phyloP scores from a whole-genome alignment of 139 green algal species.

The Astrephomene gubernaculifera region DNA sequence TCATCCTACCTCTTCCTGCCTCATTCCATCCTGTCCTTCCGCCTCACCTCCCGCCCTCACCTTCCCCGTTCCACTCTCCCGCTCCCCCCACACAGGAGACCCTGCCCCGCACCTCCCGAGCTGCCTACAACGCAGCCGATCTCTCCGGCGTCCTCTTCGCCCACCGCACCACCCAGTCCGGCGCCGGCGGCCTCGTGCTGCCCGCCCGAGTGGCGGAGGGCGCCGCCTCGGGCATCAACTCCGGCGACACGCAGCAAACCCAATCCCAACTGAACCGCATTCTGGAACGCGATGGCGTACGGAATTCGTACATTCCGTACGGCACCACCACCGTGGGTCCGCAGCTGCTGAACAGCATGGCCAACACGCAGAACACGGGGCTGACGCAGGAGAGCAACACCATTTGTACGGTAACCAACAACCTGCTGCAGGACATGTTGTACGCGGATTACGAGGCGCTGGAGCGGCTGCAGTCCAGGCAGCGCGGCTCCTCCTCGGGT shows the following conservation, averaged over 20 bases:
- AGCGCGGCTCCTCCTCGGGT: too few relatives aligned
- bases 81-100: neutral
- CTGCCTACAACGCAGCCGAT: neutral
- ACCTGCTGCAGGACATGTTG: slow-evolving; percentile 36
- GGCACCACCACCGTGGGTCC: slow-evolving; percentile 20
- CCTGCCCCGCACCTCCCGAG: neutral
- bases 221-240: neutral
- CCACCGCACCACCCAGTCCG: slow-evolving; percentile 31
- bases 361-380: neutral
- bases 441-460: slow-evolving; percentile 18
- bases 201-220: slow-evolving; percentile 13
- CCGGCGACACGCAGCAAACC: neutral
- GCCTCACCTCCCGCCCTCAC: too few relatives aligned
- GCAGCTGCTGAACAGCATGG: neutral
- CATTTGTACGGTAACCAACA: neutral
- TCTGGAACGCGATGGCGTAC: neutral
- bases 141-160: slow-evolving; percentile 29
- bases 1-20: too few relatives aligned
- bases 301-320: slow-evolving; percentile 6
- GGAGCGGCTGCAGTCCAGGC: slow-evolving; percentile 5
- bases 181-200: neutral
- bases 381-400: neutral
- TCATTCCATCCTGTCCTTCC: too few relatives aligned
- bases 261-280: neutral
- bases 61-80: too few relatives aligned